Conservation (phyloP, 164 flowering plant genomes). For the Saururus chinensis region DNA sequence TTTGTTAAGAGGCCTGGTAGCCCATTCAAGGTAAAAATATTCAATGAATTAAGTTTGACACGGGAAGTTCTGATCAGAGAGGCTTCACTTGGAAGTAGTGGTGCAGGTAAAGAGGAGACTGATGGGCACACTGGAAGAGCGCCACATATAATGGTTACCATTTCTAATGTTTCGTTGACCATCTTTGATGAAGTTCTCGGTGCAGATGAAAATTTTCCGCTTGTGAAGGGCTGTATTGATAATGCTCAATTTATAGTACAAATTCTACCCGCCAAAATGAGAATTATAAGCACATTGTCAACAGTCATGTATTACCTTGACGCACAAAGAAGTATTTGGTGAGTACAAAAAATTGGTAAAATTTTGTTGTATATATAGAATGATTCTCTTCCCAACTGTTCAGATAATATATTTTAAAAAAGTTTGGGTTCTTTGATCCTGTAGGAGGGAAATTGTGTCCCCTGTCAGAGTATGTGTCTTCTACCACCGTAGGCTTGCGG, state of each 20-base stretch:
- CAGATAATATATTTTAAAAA: not conserved
- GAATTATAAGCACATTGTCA: constrained; percentile 44
- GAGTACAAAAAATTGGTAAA: constrained; percentile 10
- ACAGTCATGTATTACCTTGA: constrained; percentile 45
- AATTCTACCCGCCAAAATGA: constrained; percentile 41
- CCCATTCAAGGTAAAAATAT: constrained; percentile 67
- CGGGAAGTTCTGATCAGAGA: constrained; percentile 12
- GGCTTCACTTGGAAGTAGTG: constrained; percentile 4
- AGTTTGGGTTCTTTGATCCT: constrained; percentile 3
- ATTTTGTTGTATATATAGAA: not conserved
- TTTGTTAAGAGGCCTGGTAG: constrained; percentile 86
- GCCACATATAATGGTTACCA: constrained; percentile 33
- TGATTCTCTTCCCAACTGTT: not conserved
- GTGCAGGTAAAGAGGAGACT: constrained; percentile 13
- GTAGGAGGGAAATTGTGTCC: constrained; percentile 67
- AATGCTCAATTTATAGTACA: constrained; percentile 38
- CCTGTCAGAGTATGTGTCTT: constrained; percentile 50
- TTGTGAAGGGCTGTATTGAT: constrained; percentile 45
- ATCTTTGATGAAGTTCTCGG: constrained; percentile 63
- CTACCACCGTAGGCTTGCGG: constrained; percentile 34
- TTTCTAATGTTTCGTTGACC: constrained; percentile 48
- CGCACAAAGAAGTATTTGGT: constrained; percentile 62
- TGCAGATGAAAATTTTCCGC: constrained; percentile 51
- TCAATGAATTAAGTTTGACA: constrained; percentile 22
- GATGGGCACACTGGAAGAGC: constrained; percentile 13